Evolutionary conservation across 108 stramenopile genomes (phyloP), one percentile per base, ranked within the genome.

Genomic region (Cyclotella choctawhatcheeana): DNA sequence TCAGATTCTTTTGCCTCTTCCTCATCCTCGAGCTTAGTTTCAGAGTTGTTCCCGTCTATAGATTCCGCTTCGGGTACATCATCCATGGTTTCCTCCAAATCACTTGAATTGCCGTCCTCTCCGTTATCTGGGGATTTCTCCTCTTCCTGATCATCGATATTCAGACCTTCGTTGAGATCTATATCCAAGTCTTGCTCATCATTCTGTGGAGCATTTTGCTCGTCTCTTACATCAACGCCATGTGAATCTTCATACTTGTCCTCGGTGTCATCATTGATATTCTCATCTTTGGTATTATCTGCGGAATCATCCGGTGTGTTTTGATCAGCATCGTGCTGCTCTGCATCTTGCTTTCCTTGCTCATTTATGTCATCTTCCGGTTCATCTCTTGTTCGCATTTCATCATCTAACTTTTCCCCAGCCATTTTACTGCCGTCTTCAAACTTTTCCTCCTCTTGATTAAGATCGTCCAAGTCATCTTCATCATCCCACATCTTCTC

Each of bases 401-500:
- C 97, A 59, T 95, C 97, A 25, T 97, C 88, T 25, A 89, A 58
- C 31, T 87, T 76, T 33, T 89, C 93, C 17, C 97, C 97, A 50
- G 89, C 60, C 31, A 96, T 87, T 44, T 82, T 90, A 62, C 81
- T 91, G 67, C 96, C 93, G 52, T 97, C 86, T 67, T 98, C 97
- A 62, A 97, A 97, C 70, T 96, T 96, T 47, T 98, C 97, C 55
- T 94, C 84, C 48, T 93, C 86, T 70, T 93, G 81, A 18, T 91
- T 80, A 12, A 77, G 64, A 5, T 98, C 91, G n/a, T 93, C 90
- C 51, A 96, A 88, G 63, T 97, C 94, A 48, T 93, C 91, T 37
- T 98, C 98, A 27, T 97, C 93, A 4, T 94, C 91, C 48, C 94
- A 90, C 99, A 97, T 97, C 84, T 96, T 81, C 75, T 95, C 95